phyloP scores from a whole-genome alignment of 2,329 filamentous ascomycete species.

The Venturiaceae sp. region DNA sequence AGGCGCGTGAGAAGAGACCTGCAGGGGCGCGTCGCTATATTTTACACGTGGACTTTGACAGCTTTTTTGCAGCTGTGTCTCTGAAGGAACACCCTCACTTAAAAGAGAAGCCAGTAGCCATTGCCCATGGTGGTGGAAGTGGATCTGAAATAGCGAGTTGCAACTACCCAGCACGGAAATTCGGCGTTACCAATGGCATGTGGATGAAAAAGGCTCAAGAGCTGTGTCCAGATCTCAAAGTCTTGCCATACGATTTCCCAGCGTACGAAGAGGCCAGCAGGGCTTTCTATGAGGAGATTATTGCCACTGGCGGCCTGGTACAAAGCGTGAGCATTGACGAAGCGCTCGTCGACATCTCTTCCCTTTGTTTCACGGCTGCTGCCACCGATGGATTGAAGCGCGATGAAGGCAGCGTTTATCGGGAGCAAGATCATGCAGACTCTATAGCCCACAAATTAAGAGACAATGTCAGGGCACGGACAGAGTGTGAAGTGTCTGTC shows the following conservation, averaged over 20 bases:
- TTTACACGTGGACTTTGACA: constrained; percentile 95
- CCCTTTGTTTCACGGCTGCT: constrained; percentile 53
- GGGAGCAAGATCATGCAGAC: constrained; percentile 71
- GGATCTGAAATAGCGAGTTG: constrained; percentile 96
- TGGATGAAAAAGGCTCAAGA: constrained; percentile 93
- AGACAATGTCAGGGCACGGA: constrained; percentile 59
- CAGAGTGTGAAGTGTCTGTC: constrained; percentile 80
- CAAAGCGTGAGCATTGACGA: constrained; percentile 98
- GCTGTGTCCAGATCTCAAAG: constrained; percentile 74
- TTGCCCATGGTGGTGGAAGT: constrained; percentile 67
- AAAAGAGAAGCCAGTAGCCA: constrained; percentile 69
- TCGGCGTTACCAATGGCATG: constrained; percentile 94
- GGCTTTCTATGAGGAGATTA: constrained; percentile 76
- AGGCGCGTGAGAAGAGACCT: constrained; percentile 41
- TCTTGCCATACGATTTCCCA: constrained; percentile 91
- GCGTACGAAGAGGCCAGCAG: constrained; percentile 88
- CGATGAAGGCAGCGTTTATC: constrained; percentile 59
- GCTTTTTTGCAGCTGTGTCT: constrained; percentile 94
- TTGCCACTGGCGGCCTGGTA: constrained; percentile 70
- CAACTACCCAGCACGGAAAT: constrained; percentile 82
- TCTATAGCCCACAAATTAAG: constrained; percentile 60
- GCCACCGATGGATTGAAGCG: constrained; percentile 56
- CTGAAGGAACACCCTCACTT: constrained; percentile 67
- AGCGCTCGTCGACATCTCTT: constrained; percentile 76
- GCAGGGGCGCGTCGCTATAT: constrained; percentile 67